Conservation (phyloP, 371 early-diverging fungal genomes). For the Synchytrium microbalum region DNA sequence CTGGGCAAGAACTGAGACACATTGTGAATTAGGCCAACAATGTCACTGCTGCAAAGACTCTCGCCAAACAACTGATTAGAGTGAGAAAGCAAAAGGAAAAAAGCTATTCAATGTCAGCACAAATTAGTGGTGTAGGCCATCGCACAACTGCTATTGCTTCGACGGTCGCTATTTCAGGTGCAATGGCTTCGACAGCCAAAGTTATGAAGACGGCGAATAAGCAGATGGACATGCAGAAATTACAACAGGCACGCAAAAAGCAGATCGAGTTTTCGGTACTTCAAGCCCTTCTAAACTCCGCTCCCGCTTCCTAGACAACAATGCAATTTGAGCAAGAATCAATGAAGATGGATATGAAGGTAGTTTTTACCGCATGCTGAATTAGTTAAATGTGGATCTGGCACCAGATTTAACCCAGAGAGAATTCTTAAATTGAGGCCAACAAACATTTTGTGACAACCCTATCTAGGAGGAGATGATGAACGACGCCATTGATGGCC, state of each 20-base stretch:
- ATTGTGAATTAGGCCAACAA: too few species aligned
- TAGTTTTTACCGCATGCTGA: not conserved
- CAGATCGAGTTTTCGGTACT: too few species aligned
- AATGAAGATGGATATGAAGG: constrained; percentile 24
- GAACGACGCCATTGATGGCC: constrained; percentile 24
- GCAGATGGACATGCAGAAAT: constrained; percentile 6
- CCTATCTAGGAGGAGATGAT: constrained; percentile 22
- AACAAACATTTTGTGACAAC: not conserved
- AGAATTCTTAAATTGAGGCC: not conserved
- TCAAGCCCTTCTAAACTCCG: too few species aligned
- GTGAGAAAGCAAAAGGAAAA: constrained; percentile 22
- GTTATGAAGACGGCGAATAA: constrained; percentile 26
- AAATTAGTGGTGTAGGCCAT: constrained; percentile 10
- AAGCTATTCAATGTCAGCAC: constrained; percentile 12
- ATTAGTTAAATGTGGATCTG: too few species aligned
- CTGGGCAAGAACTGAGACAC: too few species aligned
- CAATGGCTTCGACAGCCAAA: constrained; percentile 19
- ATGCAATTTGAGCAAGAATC: constrained; percentile 22
- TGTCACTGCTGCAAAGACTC: too few species aligned
- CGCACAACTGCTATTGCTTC: constrained; percentile 15
- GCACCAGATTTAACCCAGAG: too few species aligned
- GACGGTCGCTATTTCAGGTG: constrained; percentile 13
- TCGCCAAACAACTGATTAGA: constrained; percentile 23
- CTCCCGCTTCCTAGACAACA: too few species aligned
- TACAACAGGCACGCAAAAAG: constrained; percentile 27